Evolutionary conservation across 768 basidiomycete species (phyloP).

Genomic region (Suillus lakei): DNA sequence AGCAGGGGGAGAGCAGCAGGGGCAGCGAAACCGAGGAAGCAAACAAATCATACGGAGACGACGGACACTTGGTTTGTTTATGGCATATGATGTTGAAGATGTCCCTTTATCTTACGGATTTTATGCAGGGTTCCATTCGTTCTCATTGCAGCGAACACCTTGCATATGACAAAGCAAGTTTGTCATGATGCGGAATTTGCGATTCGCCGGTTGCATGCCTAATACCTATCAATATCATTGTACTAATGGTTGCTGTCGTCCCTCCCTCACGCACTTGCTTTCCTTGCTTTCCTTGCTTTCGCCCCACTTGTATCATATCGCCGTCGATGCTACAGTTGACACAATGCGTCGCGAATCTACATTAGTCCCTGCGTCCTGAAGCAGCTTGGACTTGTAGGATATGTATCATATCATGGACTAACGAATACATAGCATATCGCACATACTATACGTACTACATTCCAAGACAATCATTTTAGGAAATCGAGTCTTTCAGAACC

Average conservation of each 20-base stretch:
- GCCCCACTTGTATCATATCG: background rate
- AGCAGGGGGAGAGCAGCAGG: slow-evolving; percentile 9
- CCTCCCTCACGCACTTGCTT: background rate
- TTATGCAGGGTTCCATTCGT: background rate
- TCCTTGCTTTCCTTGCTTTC: background rate
- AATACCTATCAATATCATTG: background rate
- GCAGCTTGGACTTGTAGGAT: background rate
- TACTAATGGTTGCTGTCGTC: background rate
- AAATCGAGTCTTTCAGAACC: background rate
- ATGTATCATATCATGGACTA: background rate
- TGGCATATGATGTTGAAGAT: background rate
- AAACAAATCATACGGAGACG: slow-evolving; percentile 21
- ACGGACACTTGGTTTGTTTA: background rate
- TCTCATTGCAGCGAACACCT: background rate
- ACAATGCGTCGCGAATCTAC: background rate
- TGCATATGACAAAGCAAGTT: background rate
- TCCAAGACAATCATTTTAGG: background rate
- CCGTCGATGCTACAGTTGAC: too few species aligned
- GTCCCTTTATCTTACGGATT: background rate
- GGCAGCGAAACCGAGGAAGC: slow-evolving; percentile 17
- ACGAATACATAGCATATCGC: background rate
- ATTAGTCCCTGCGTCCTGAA: background rate
- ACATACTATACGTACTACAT: background rate
- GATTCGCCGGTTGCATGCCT: background rate
- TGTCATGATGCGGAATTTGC: background rate